These are phyloP conservation scores for Daedaleopsis sinensis DNA, from an alignment of 768 basidiomycete genomes.

Conservation along the genomic window DNA sequence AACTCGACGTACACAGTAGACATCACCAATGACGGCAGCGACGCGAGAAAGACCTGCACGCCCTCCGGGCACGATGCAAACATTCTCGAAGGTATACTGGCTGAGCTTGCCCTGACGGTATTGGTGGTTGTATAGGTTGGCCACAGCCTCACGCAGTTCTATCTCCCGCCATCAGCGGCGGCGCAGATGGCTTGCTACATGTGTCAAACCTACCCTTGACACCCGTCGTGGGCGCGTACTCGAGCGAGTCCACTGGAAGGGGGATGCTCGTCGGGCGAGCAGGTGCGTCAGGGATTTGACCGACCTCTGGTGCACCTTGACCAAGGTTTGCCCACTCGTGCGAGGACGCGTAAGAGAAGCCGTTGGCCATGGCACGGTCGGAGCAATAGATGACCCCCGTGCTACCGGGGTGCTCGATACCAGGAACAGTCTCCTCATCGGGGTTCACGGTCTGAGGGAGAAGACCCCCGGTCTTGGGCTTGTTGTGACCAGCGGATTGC, in stretches of 20 bases:
- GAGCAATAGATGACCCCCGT: slow-evolving; percentile 84
- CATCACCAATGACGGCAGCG: slow-evolving; percentile 90
- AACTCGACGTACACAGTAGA: slow-evolving; percentile 53
- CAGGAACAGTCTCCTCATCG: slow-evolving; percentile 89
- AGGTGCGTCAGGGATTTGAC: slow-evolving; percentile 76
- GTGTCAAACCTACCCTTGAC: slow-evolving; percentile 61
- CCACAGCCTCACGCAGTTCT: slow-evolving; percentile 89
- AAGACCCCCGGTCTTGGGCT: slow-evolving; percentile 52
- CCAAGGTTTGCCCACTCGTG: slow-evolving; percentile 89
- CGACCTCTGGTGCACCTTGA: slow-evolving; percentile 92
- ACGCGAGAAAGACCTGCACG: slow-evolving; percentile 88
- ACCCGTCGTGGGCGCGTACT: slow-evolving; percentile 93
- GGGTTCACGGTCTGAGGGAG: slow-evolving; percentile 75
- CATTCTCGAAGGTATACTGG: slow-evolving; percentile 91
- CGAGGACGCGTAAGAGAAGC: slow-evolving; percentile 77
- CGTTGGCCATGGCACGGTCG: slow-evolving; percentile 94
- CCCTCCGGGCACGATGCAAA: slow-evolving; percentile 94
- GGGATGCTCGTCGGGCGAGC: slow-evolving; percentile 66
- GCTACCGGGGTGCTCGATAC: slow-evolving; percentile 75
- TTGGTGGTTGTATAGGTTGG: slow-evolving; percentile 84
- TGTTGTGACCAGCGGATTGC: slow-evolving; percentile 63
- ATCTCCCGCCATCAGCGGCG: slow-evolving; percentile 12
- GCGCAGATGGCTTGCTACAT: background rate
- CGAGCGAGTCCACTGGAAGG: slow-evolving; percentile 71
- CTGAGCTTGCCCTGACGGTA: slow-evolving; percentile 82